phyloP scores from a whole-genome alignment of 1,284 basidiomycete genomes.

The Malassezia sympodialis region DNA sequence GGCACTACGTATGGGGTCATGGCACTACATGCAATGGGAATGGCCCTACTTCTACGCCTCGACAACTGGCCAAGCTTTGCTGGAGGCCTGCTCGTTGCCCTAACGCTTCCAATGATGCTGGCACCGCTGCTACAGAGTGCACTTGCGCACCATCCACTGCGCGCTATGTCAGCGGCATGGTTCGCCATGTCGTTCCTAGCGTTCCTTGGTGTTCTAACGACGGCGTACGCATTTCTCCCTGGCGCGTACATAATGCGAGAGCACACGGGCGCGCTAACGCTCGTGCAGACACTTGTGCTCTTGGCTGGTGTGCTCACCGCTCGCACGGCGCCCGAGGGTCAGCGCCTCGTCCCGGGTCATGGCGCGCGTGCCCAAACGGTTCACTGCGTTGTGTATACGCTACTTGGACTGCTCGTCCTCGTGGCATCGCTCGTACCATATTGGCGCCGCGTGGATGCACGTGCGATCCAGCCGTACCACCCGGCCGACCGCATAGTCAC shows the following conservation, averaged over 20 bases:
- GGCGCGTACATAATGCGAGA: slow-evolving; percentile 70
- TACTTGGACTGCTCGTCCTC: slow-evolving; percentile 22
- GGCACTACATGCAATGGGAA: not conserved
- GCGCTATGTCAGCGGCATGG: slow-evolving; percentile 31
- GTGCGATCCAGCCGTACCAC: slow-evolving; percentile 59
- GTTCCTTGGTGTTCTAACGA: slow-evolving; percentile 57
- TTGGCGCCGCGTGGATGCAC: slow-evolving; percentile 51
- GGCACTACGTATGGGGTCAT: not conserved
- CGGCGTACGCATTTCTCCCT: slow-evolving; percentile 88
- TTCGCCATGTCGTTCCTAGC: slow-evolving; percentile 28
- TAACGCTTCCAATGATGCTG: slow-evolving; percentile 53
- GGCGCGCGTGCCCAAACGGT: not conserved
- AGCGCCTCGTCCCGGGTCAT: not conserved
- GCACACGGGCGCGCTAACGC: slow-evolving; percentile 56
- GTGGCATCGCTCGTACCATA: slow-evolving; percentile 43
- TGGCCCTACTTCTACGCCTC: slow-evolving; percentile 52
- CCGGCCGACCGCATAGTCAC: slow-evolving; percentile 62
- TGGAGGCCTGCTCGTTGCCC: slow-evolving; percentile 60
- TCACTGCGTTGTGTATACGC: slow-evolving; percentile 10
- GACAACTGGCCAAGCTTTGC: slow-evolving; percentile 64
- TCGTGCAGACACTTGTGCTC: slow-evolving; percentile 19
- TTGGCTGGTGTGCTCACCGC: slow-evolving; percentile 20
- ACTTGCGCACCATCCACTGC: slow-evolving; percentile 32
- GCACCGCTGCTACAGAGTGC: slow-evolving; percentile 25
- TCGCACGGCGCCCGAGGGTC: not conserved